These are phyloP conservation scores for Torulaspora maleeae DNA, from an alignment of 805 yeast species.

Conservation along the genomic window DNA sequence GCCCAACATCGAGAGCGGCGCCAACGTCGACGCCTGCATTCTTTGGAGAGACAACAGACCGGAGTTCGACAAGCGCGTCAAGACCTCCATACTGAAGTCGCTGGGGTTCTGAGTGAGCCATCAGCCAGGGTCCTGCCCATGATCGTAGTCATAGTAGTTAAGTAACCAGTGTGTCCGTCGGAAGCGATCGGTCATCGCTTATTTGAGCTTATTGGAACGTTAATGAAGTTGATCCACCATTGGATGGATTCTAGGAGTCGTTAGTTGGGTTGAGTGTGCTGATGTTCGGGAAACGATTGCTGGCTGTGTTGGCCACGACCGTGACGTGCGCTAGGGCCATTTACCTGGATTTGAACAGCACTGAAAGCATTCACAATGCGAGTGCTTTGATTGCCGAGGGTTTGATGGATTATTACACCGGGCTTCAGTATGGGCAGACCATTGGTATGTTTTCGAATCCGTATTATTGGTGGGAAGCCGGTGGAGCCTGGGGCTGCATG, in stretches of 20 bases:
- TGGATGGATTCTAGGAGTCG: background rate
- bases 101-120: constrained; percentile 51
- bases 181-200: background rate
- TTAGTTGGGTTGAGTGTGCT: background rate
- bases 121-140: constrained; percentile 3
- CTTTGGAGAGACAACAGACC: constrained; percentile 84
- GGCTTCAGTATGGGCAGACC: constrained; percentile 63
- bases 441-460: constrained; percentile 85
- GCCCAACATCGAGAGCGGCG: constrained; percentile 95
- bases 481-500: constrained; percentile 89
- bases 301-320: constrained; percentile 2
- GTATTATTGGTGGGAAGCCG: constrained; percentile 99
- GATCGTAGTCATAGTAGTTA: background rate
- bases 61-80: constrained; percentile 61
- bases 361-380: constrained; percentile 40
- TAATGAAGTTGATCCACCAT: background rate
- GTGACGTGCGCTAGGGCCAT: constrained; percentile 17
- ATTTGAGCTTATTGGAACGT: background rate
- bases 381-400: constrained; percentile 63
- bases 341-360: constrained; percentile 30
- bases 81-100: constrained; percentile 60
- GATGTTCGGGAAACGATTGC: constrained; percentile 2
- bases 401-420: constrained; percentile 75
- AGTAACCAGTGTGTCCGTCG: constrained; percentile 2
- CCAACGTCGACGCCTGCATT: constrained; percentile 74